These are phyloP conservation scores for Aureobasidium sp. DNA, from an alignment of 2,329 filamentous ascomycete genomes.

Conservation along the genomic window DNA sequence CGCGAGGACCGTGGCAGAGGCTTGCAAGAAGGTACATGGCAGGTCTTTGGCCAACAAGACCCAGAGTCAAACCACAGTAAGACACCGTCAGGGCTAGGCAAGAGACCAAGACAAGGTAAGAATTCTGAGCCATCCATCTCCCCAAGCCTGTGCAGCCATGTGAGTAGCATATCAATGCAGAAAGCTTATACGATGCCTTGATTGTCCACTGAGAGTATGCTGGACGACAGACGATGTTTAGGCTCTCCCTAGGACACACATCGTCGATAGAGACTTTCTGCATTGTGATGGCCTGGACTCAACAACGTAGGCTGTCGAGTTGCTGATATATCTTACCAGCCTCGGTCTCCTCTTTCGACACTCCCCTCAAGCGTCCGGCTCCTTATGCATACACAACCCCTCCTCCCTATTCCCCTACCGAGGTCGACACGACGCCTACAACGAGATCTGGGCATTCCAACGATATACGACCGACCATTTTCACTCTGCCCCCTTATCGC, in stretches of 20 bases:
- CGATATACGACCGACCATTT: neutral
- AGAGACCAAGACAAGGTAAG: conserved; percentile 4
- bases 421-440: neutral
- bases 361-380: neutral
- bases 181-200: neutral
- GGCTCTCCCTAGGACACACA: neutral
- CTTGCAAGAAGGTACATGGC: conserved; percentile 10
- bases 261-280: neutral
- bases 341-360: neutral
- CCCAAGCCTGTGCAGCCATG: neutral
- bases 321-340: neutral
- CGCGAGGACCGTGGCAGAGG: conserved; percentile 2
- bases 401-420: neutral
- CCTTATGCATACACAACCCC: neutral
- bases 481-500: neutral
- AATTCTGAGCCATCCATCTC: neutral
- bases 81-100: neutral
- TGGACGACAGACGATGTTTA: too few species aligned
- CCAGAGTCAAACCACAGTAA: neutral
- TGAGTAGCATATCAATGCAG: neutral
- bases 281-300: neutral
- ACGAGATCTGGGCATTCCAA: neutral
- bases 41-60: neutral
- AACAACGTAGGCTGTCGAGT: neutral
- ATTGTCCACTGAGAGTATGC: neutral